These are phyloP conservation scores for Pleurotus platypus DNA, from an alignment of 768 basidiomycete genomes.

Conservation along the genomic window DNA sequence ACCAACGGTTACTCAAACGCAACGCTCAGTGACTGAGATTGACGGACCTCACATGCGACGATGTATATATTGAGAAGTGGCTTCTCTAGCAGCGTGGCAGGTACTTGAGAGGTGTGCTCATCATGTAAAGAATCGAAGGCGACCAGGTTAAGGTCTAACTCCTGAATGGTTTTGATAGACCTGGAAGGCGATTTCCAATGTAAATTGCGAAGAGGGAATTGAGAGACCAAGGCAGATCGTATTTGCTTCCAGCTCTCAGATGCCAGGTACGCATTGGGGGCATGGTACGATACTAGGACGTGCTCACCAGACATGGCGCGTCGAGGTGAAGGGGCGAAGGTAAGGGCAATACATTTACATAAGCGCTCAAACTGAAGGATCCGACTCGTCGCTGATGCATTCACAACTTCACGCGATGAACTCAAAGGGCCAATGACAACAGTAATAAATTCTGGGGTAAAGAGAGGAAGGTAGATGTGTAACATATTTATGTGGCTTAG, in stretches of 20 bases:
- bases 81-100: conserved; percentile 75
- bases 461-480: too few species aligned
- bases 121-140: conserved; percentile 65
- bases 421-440: too few species aligned
- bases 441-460: too few species aligned
- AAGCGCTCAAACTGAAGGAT: too few species aligned
- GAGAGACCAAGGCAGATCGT: conserved; percentile 57
- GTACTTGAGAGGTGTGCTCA: conserved; percentile 73
- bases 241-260: conserved; percentile 77
- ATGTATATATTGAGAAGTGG: conserved; percentile 87
- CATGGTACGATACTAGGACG: conserved; percentile 67
- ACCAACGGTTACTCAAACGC: background rate
- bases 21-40: background rate
- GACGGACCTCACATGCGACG: conserved; percentile 80
- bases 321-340: too few species aligned
- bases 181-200: conserved; percentile 86
- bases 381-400: too few species aligned
- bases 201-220: conserved; percentile 82
- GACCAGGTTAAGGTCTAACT: conserved; percentile 75
- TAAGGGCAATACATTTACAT: too few species aligned
- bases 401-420: too few species aligned
- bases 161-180: conserved; percentile 82
- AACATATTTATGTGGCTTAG: too few species aligned
- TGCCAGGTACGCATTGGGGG: conserved; percentile 56
- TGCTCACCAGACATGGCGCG: conserved; percentile 28